Conservation (phyloP, 345 rosid species). For the Raphanus raphanistrum region DNA sequence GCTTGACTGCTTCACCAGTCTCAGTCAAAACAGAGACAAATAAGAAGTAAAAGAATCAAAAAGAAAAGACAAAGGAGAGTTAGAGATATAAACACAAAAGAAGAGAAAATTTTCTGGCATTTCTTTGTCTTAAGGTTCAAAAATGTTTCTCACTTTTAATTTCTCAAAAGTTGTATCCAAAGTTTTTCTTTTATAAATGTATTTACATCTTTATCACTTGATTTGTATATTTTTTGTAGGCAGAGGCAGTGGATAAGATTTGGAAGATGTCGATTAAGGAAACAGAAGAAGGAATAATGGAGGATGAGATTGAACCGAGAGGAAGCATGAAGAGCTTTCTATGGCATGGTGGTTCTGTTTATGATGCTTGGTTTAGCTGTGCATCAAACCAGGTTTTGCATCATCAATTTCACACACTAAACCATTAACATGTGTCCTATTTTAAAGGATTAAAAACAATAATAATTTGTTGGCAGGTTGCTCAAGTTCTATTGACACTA, state of each 20-base stretch:
- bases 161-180: background rate
- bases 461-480: constrained; percentile 57
- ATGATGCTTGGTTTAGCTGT: constrained; percentile 8
- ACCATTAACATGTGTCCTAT: background rate
- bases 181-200: background rate
- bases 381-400: constrained; percentile 1
- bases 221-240: background rate
- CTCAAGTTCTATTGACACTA: constrained; percentile 77
- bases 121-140: background rate
- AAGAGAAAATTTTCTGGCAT: background rate
- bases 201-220: background rate
- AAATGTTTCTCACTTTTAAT: background rate
- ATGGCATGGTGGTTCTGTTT: constrained; percentile 8
- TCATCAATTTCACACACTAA: background rate
- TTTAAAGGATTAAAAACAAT: background rate
- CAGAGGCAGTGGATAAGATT: background rate
- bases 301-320: background rate
- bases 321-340: constrained; percentile 6
- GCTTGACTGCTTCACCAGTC: background rate
- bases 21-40: background rate
- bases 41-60: background rate
- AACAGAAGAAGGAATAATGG: constrained; percentile 1
- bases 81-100: background rate
- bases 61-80: background rate
- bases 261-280: constrained; percentile 2